Evolutionary conservation across 2,329 filamentous ascomycete species (phyloP).

Genomic region (Aureobasidium sp.): DNA sequence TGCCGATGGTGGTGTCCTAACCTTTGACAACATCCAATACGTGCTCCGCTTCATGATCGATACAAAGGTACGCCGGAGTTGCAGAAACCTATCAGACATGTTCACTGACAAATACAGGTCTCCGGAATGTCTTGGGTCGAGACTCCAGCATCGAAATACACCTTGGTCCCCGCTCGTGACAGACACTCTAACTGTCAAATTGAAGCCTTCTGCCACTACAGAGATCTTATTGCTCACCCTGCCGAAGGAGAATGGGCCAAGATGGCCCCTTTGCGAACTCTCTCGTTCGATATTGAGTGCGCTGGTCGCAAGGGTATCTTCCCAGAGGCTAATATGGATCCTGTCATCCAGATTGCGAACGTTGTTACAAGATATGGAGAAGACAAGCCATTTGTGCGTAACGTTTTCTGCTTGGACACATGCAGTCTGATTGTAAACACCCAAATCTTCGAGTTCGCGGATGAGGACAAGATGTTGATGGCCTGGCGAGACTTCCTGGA

Average conservation of each 20-base stretch:
- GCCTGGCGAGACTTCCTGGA: conserved; percentile 86
- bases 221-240: conserved; percentile 75
- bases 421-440: conserved; percentile 94
- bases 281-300: conserved; percentile 98
- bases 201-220: conserved; percentile 76
- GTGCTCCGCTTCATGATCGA: conserved; percentile 97
- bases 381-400: conserved; percentile 87
- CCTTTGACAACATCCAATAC: conserved; percentile 94
- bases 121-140: conserved; percentile 98
- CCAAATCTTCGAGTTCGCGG: conserved; percentile 73
- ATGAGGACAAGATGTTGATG: conserved; percentile 83
- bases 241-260: conserved; percentile 94
- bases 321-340: conserved; percentile 82
- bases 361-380: conserved; percentile 93
- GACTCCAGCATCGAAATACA: conserved; percentile 64
- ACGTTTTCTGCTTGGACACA: conserved; percentile 90
- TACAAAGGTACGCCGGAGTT: conserved; percentile 52
- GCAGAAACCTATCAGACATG: conserved; percentile 9
- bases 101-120: conserved; percentile 43
- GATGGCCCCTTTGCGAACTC: conserved; percentile 84
- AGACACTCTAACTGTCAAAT: conserved; percentile 93
- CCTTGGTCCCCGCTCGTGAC: conserved; percentile 54
- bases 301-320: conserved; percentile 96
- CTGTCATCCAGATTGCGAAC: conserved; percentile 97
- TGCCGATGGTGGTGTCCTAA: conserved; percentile 63